Evolutionary conservation across 148 eudicot species (phyloP).

Genomic region (Polygonum maritimum): DNA sequence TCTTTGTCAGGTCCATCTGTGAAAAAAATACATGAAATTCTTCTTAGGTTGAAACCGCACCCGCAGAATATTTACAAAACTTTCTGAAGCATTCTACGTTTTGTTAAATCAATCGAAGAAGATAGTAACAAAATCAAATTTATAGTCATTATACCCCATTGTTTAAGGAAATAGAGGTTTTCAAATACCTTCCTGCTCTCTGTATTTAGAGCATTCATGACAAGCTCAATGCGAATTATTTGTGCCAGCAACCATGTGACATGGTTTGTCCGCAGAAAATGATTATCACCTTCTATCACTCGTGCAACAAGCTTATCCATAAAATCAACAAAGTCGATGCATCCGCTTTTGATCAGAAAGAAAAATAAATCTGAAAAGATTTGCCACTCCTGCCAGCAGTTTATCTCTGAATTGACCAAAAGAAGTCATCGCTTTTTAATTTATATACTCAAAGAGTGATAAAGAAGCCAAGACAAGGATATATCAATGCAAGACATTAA

Average conservation of each 20-base stretch:
- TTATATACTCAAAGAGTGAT: neutral
- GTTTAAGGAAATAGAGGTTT: conserved; percentile 1
- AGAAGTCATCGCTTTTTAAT: neutral
- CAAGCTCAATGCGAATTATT: conserved; percentile 83
- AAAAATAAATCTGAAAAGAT: conserved; percentile 81
- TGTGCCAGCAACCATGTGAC: conserved; percentile 94
- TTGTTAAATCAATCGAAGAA: neutral
- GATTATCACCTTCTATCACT: conserved; percentile 70
- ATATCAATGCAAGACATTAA: neutral
- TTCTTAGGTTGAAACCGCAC: neutral
- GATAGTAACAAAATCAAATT: neutral
- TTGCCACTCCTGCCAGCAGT: conserved; percentile 99
- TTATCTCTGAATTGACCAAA: conserved; percentile 42
- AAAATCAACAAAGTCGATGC: conserved; percentile 91
- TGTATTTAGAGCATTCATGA: conserved; percentile 69
- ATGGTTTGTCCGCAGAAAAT: conserved; percentile 78
- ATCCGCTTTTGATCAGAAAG: conserved; percentile 84
- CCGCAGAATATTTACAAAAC: neutral
- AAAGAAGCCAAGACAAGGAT: neutral
- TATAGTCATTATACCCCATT: neutral
- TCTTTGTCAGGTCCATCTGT: conserved; percentile 80
- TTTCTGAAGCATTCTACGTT: neutral
- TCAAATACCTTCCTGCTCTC: conserved; percentile 77
- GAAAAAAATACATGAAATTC: conserved; percentile 9
- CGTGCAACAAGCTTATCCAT: conserved; percentile 87